phyloP scores from a whole-genome alignment of 306 rosid species.

The Medicago arabica region DNA sequence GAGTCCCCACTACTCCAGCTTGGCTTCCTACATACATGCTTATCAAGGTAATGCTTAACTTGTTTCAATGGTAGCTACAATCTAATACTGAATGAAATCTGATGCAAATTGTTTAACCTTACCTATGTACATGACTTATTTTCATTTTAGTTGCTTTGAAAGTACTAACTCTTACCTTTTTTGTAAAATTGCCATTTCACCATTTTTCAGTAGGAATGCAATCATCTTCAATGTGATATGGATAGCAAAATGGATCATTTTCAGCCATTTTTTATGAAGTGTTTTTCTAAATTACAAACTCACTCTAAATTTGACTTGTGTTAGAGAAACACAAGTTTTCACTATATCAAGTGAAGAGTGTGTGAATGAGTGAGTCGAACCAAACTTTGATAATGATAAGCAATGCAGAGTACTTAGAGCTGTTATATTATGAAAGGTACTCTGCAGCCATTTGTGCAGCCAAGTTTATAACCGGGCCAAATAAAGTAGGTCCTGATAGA shows the following conservation, averaged over 20 bases:
- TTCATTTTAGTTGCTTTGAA: constrained; percentile 22
- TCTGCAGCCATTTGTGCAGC: no score
- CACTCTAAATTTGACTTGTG: neutral
- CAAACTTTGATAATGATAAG: no score
- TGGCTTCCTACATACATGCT: constrained; percentile 98
- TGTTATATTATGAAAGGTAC: no score
- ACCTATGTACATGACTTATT: neutral
- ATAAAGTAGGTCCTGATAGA: no score
- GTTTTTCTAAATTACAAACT: no score
- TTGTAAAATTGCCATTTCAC: constrained; percentile 42
- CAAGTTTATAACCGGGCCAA: no score
- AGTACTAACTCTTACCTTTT: constrained; percentile 3
- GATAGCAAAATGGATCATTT: constrained; percentile 65
- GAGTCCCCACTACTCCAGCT: constrained; percentile 95
- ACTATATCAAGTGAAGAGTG: neutral
- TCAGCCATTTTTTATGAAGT: constrained; percentile 43
- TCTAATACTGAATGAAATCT: constrained; percentile 21
- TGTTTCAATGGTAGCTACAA: constrained; percentile 2
- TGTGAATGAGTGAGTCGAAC: neutral
- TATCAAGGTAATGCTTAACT: constrained; percentile 68
- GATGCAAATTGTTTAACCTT: constrained; percentile 1
- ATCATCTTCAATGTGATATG: constrained; percentile 61
- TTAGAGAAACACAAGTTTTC: constrained; percentile 31
- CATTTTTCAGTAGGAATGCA: constrained; percentile 49
- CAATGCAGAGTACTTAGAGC: no score